phyloP scores from a whole-genome alignment of 352 stramenopile genomes.

The Phytophthora sp. region DNA sequence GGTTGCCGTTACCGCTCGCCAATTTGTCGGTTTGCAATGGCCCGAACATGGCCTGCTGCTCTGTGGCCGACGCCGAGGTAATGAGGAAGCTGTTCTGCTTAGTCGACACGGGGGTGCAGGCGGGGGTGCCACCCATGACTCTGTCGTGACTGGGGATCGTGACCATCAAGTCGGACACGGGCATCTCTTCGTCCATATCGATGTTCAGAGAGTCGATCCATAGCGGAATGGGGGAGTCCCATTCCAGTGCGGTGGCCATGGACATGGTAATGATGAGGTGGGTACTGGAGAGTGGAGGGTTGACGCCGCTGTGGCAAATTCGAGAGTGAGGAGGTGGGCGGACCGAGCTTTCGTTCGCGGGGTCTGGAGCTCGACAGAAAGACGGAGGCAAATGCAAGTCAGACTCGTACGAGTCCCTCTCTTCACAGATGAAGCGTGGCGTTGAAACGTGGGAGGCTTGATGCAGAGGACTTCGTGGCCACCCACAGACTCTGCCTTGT shows the following conservation, averaged over 20 bases:
- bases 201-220: slow-evolving; percentile 39
- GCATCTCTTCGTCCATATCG: slow-evolving; percentile 31
- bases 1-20: neutral
- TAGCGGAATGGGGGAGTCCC: slow-evolving; percentile 28
- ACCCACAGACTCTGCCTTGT: too few species aligned
- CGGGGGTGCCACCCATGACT: slow-evolving; percentile 7
- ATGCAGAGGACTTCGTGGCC: slow-evolving; percentile 16
- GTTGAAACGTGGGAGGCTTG: slow-evolving; percentile 1
- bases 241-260: slow-evolving; percentile 15
- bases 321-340: slow-evolving; percentile 18
- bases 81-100: slow-evolving; percentile 12
- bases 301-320: slow-evolving; percentile 34
- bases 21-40: slow-evolving; percentile 1
- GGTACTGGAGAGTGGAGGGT: slow-evolving; percentile 15
- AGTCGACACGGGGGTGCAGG: neutral
- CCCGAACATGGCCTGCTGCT: neutral
- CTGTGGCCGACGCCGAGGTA: neutral
- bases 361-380: slow-evolving; percentile 11
- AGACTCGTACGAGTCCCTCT: slow-evolving; percentile 28
- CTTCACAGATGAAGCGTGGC: slow-evolving; percentile 38
- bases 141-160: too few species aligned
- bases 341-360: slow-evolving; percentile 16
- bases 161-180: slow-evolving; percentile 1
- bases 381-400: slow-evolving; percentile 21
- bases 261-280: neutral